These are phyloP conservation scores for Rhodotorula sp. DNA, from an alignment of 1,284 basidiomycete genomes.

Conservation along the genomic window DNA sequence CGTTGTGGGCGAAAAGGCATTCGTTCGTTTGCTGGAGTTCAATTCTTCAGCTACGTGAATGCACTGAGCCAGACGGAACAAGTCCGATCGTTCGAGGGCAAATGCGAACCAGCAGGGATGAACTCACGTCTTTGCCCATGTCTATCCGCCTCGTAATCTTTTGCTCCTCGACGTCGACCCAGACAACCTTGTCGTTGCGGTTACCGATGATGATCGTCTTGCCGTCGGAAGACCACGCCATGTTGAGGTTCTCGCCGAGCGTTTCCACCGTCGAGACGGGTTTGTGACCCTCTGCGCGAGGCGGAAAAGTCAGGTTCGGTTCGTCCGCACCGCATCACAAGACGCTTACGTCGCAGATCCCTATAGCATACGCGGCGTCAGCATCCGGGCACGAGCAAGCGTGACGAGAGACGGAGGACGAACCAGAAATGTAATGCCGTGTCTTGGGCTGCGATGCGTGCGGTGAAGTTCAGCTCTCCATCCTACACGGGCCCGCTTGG, in stretches of 20 bases:
- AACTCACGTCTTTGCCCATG: slow-evolving; percentile 22
- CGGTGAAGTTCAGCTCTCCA: neutral
- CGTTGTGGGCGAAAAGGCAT: slow-evolving; percentile 36
- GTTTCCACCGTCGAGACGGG: slow-evolving; percentile 31
- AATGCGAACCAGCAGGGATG: too few species aligned
- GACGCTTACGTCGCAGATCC: slow-evolving; percentile 39
- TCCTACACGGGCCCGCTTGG: too few species aligned
- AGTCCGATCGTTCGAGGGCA: neutral
- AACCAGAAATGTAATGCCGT: slow-evolving; percentile 38
- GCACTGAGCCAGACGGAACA: neutral
- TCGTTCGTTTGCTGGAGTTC: slow-evolving; percentile 34
- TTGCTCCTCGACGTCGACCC: slow-evolving; percentile 33
- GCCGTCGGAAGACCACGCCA: slow-evolving; percentile 40
- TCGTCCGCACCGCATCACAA: too few species aligned
- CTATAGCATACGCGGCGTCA: neutral
- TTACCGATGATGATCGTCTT: slow-evolving; percentile 31
- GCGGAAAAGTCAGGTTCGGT: neutral
- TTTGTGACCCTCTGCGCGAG: slow-evolving; percentile 31
- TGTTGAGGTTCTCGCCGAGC: slow-evolving; percentile 35
- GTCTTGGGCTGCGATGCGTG: slow-evolving; percentile 13
- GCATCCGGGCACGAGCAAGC: neutral
- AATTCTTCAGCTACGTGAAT: too few species aligned
- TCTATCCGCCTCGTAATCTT: slow-evolving; percentile 9
- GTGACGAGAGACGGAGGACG: neutral
- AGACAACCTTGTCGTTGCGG: slow-evolving; percentile 22